Conservation (phyloP, 257 asterid genomes). For the Avicennia marina region DNA sequence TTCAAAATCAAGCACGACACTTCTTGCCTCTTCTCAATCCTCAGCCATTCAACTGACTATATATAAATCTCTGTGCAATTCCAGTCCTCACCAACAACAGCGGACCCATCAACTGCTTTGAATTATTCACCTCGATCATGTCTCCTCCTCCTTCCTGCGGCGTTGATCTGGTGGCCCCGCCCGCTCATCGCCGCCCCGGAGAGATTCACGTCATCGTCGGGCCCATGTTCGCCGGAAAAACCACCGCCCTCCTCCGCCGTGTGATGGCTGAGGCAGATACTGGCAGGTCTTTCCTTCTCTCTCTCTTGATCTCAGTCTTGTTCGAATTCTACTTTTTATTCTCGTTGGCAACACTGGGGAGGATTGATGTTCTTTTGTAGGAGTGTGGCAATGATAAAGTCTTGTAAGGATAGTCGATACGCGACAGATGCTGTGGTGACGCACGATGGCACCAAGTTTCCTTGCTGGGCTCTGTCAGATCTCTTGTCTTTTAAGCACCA, state of each 20-base stretch:
- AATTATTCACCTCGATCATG: constrained; percentile 16
- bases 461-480: constrained; percentile 65
- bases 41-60: too few relatives aligned
- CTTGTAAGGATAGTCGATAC: constrained; percentile 64
- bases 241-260: constrained; percentile 72
- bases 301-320: neutral
- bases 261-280: constrained; percentile 35
- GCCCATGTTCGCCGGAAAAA: constrained; percentile 92
- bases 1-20: too few relatives aligned
- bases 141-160: constrained; percentile 14
- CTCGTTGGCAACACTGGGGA: neutral
- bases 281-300: constrained; percentile 36
- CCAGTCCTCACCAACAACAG: neutral
- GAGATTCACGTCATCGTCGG: constrained; percentile 86
- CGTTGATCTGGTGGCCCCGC: constrained; percentile 1
- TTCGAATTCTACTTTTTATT: neutral
- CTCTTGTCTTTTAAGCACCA: constrained; percentile 51
- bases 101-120: neutral
- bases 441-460: constrained; percentile 68
- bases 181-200: constrained; percentile 27
- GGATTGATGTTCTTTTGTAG: constrained; percentile 21
- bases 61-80: too few relatives aligned
- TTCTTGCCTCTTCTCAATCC: too few relatives aligned
- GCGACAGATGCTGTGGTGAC: constrained; percentile 60
- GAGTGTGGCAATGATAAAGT: constrained; percentile 59